Evolutionary conservation across 331 rosid species (phyloP).

Genomic region (Rosa hybrid): DNA sequence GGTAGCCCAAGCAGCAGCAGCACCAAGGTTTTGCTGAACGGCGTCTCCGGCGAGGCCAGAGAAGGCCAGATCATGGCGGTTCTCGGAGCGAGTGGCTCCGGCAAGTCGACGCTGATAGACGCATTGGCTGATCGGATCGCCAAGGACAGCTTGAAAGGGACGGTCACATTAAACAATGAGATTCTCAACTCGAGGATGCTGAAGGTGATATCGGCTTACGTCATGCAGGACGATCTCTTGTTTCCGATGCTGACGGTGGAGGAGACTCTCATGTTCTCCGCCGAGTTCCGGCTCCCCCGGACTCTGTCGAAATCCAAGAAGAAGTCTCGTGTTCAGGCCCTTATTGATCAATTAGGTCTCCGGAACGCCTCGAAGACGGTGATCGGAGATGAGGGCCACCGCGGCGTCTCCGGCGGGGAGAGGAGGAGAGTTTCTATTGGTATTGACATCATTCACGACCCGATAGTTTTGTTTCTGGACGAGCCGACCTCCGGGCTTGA

Average conservation of each 20-base stretch:
- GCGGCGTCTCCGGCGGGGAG: constrained; percentile 91
- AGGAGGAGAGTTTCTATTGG: constrained; percentile 91
- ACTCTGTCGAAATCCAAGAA: constrained; percentile 72
- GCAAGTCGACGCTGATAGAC: constrained; percentile 85
- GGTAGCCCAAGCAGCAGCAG: not conserved
- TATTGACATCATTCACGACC: constrained; percentile 85
- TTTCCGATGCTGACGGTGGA: constrained; percentile 96
- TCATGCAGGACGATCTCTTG: constrained; percentile 94
- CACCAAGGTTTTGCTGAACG: constrained; percentile 57
- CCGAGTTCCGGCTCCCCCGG: constrained; percentile 84
- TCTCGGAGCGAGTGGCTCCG: constrained; percentile 92
- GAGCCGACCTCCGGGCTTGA: constrained; percentile 94
- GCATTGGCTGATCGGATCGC: constrained; percentile 81
- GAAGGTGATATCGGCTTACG: constrained; percentile 86
- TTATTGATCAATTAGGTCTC: constrained; percentile 81
- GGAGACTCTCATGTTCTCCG: constrained; percentile 92
- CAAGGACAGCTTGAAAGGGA: constrained; percentile 76
- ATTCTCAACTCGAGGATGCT: constrained; percentile 55
- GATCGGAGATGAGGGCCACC: constrained; percentile 88
- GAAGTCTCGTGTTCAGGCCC: constrained; percentile 69
- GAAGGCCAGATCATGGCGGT: constrained; percentile 96
- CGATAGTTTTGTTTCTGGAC: constrained; percentile 76
- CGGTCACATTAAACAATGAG: constrained; percentile 58
- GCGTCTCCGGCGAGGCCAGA: constrained; percentile 79
- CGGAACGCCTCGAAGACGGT: constrained; percentile 65